phyloP scores from a whole-genome alignment of 2,329 filamentous ascomycete genomes.

The Claviceps sp. region DNA sequence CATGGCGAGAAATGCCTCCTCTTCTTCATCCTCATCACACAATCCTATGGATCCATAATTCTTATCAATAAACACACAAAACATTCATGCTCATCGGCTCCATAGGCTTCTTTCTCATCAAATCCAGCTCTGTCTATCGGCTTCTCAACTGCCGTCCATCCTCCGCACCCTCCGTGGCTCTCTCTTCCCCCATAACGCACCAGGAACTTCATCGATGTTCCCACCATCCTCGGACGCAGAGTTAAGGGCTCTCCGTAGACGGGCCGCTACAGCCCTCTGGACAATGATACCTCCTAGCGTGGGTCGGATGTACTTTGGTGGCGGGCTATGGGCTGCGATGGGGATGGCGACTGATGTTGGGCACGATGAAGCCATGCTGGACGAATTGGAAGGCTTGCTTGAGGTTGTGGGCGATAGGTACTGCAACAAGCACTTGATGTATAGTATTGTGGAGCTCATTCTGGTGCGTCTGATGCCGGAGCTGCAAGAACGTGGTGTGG shows the following conservation, averaged over 20 bases:
- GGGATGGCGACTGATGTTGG: conserved; percentile 12
- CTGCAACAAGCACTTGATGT: conserved; percentile 86
- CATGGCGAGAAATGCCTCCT: not conserved
- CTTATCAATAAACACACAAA: not conserved
- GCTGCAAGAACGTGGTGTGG: conserved; percentile 55
- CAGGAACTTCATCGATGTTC: conserved; percentile 47
- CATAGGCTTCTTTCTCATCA: conserved; percentile 45
- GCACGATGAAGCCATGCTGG: conserved; percentile 29
- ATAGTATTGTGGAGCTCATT: conserved; percentile 66
- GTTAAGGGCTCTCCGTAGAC: conserved; percentile 47
- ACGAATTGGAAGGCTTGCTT: conserved; percentile 52
- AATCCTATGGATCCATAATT: conserved; percentile 7
- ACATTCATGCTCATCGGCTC: conserved; percentile 11
- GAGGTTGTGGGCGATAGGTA: conserved; percentile 69
- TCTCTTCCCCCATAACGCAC: conserved; percentile 76
- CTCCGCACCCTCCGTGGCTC: conserved; percentile 60
- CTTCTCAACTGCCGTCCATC: conserved; percentile 49
- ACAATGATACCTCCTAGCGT: conserved; percentile 32
- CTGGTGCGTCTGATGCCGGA: conserved; percentile 79
- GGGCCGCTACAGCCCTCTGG: conserved; percentile 49
- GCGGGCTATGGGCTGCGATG: conserved; percentile 17
- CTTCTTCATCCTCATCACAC: not conserved
- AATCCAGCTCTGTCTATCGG: conserved; percentile 45
- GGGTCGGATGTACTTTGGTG: conserved; percentile 37
- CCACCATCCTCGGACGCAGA: conserved; percentile 48